Evolutionary conservation across 495 filamentous ascomycete species (phyloP).

Genomic region (Staphylotrichum longicolle): DNA sequence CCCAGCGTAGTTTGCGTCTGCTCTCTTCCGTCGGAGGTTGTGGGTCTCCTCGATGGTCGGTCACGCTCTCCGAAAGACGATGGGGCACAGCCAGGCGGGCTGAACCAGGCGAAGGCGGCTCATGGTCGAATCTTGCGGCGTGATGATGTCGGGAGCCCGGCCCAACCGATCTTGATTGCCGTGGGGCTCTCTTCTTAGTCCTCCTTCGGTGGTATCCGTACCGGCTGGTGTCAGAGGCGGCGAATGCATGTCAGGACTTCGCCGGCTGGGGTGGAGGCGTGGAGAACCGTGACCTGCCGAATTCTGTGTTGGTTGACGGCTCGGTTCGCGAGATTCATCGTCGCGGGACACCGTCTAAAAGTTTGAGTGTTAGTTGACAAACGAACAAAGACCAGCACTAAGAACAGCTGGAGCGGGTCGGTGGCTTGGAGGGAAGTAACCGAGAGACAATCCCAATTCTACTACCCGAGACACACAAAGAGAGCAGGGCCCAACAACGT

Average conservation of each 20-base stretch:
- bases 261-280: conserved; percentile 41
- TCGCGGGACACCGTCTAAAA: conserved; percentile 46
- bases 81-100: conserved; percentile 23
- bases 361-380: background rate
- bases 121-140: conserved; percentile 52
- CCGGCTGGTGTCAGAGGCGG: conserved; percentile 87
- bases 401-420: conserved; percentile 5
- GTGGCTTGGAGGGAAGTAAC: background rate
- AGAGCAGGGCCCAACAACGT: conserved; percentile 8
- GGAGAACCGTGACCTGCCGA: conserved; percentile 45
- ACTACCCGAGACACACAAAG: conserved; percentile 6
- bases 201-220: conserved; percentile 47
- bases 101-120: conserved; percentile 35
- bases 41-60: conserved; percentile 37
- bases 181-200: conserved; percentile 29
- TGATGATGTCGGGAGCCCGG: conserved; percentile 58
- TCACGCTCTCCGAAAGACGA: conserved; percentile 24
- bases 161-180: conserved; percentile 35
- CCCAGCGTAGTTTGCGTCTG: conserved; percentile 29
- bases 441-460: conserved; percentile 7
- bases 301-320: conserved; percentile 36
- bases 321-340: conserved; percentile 37
- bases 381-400: background rate
- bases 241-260: conserved; percentile 67
- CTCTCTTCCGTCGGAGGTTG: conserved; percentile 43